Base-by-base conservation (phyloP, 73 alveolate genomes). In the Durusdinium trenchii region DNA sequence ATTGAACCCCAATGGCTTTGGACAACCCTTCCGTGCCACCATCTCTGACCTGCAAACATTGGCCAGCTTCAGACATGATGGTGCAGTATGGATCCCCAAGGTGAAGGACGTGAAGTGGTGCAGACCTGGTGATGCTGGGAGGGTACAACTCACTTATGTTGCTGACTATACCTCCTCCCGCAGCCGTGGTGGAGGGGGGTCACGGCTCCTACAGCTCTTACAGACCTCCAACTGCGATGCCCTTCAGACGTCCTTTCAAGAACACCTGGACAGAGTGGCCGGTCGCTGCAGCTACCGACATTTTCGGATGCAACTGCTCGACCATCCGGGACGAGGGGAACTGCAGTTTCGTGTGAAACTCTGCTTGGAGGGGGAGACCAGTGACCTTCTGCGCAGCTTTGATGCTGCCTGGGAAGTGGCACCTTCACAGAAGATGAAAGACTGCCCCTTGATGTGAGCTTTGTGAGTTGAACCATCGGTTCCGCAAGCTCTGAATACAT, bases 81-180 rank as follows among this genome's bases (percentile, higher is more conserved):
- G 98, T 6, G 87, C 90, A 1, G 45, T 50, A 3, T 91, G 98
- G 98, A n/a, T 69, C 12, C 98, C 98, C 45, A 91, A 91, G 89
- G 98, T 91, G n/a, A 91, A 91, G 89, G 98, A 91, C 36, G 98
- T 91, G 46, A 91, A 91, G 90, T 91, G 98, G 98, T 91, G 98
- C 57, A 46, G 98, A 23, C 98, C 98, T 7, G 98, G 98, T 10
- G 98, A 91, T 35, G 89, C 89, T 4, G 67, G 78, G 36, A 48
- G 76, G 42, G 98, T 91, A n/a, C 98, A 91, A 45, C n/a, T 91
- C n/a, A 36, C 61, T 18, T 91, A 18, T 10, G 47, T 69, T 48
- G 98, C 98, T 3, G 90, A 91, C 69, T 91, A 91, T 43, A 69
- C 98, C 52, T 91, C 98, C 50, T 91, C 98, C 43, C 54, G 98